phyloP scores from a whole-genome alignment of 1,139 yeast genomes.

The Candida freyschussii region DNA sequence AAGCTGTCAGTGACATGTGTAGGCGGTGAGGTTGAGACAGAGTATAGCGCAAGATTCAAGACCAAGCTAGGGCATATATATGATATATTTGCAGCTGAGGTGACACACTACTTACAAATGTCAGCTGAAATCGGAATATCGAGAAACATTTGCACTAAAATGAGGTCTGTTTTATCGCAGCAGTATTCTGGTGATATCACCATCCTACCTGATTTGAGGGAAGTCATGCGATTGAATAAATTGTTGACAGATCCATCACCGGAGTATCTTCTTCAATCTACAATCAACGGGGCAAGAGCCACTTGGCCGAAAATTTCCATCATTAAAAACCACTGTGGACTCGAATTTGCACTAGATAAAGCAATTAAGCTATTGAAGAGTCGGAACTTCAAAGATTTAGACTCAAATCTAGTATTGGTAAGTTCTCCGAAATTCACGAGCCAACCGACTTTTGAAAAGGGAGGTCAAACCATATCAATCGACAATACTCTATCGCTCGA shows the following conservation, averaged over 20 bases:
- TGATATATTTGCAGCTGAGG: conserved; percentile 61
- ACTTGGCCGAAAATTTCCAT: conserved; percentile 90
- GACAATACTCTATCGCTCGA: background rate
- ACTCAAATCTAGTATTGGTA: conserved; percentile 18
- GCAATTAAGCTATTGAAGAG: conserved; percentile 69
- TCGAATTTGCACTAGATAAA: conserved; percentile 81
- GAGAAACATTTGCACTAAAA: conserved; percentile 64
- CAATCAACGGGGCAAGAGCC: conserved; percentile 80
- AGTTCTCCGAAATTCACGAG: conserved; percentile 17
- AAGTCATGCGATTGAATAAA: conserved; percentile 51
- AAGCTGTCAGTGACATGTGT: conserved; percentile 60
- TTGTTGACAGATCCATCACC: conserved; percentile 77
- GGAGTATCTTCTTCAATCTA: conserved; percentile 64
- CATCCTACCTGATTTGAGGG: conserved; percentile 69
- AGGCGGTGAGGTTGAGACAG: conserved; percentile 67
- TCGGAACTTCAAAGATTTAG: conserved; percentile 31
- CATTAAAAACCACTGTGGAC: conserved; percentile 81
- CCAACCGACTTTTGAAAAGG: too few species aligned
- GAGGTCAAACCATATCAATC: conserved; percentile 1
- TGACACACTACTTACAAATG: conserved; percentile 71
- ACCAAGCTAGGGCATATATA: conserved; percentile 52
- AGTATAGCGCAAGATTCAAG: conserved; percentile 50
- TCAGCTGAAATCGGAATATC: conserved; percentile 61
- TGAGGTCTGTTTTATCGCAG: conserved; percentile 74
- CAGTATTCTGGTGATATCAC: conserved; percentile 93